Conservation (phyloP, 768 basidiomycete species). For the Russula ochroleuca region DNA sequence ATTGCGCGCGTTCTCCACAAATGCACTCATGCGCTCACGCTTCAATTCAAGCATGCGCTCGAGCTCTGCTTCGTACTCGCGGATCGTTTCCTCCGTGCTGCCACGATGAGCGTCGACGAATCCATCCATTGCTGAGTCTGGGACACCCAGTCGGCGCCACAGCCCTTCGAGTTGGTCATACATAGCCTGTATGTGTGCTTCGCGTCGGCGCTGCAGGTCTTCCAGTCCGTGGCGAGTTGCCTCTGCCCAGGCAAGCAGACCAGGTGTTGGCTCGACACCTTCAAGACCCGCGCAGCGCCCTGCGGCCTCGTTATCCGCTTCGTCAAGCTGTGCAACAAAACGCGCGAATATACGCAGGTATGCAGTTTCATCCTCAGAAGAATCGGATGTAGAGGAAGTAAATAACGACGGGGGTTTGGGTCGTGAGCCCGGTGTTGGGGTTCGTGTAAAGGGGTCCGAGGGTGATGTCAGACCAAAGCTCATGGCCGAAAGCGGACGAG, state of each 20-base stretch:
- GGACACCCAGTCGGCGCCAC: conserved; percentile 82
- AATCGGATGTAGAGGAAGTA: conserved; percentile 23
- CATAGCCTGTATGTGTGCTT: conserved; percentile 84
- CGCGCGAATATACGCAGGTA: conserved; percentile 27
- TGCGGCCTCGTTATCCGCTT: conserved; percentile 30
- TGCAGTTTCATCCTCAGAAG: conserved; percentile 12
- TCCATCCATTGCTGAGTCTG: conserved; percentile 78
- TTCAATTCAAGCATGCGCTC: conserved; percentile 88
- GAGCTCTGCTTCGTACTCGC: conserved; percentile 84
- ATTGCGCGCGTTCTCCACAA: conserved; percentile 73
- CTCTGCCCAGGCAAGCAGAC: conserved; percentile 69
- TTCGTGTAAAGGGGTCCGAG: conserved; percentile 28
- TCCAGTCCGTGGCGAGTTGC: conserved; percentile 55
- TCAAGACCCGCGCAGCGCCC: conserved; percentile 49
- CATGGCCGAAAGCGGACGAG: conserved; percentile 35
- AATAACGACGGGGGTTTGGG: conserved; percentile 33
- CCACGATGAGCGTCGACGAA: conserved; percentile 88
- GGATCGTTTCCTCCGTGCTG: conserved; percentile 69
- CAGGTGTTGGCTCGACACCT: conserved; percentile 71
- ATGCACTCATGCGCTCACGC: conserved; percentile 79
- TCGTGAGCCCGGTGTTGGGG: conserved; percentile 37
- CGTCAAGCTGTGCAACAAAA: conserved; percentile 24
- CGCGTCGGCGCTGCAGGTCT: conserved; percentile 68
- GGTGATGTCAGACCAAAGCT: conserved; percentile 28
- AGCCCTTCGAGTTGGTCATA: conserved; percentile 91